Conservation (phyloP, 345 rosid genomes). For the Citrus medica region DNA sequence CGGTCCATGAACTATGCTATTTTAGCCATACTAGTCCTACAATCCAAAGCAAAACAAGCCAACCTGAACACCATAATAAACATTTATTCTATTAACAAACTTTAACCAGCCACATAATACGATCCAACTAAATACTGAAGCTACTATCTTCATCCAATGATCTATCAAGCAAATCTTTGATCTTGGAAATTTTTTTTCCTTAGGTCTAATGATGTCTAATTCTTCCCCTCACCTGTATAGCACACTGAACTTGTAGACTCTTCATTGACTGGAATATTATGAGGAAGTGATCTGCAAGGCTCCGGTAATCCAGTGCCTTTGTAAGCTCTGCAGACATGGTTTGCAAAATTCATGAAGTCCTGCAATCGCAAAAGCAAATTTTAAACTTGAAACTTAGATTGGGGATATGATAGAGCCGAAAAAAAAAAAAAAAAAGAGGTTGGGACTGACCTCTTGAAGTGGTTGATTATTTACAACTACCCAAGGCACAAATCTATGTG, state of each 20-base stretch:
- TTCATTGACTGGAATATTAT: constrained; percentile 2
- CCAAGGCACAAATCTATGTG: constrained; percentile 68
- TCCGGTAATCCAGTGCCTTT: constrained; percentile 42
- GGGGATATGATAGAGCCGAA: neutral
- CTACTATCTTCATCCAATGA: neutral
- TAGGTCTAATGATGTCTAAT: neutral
- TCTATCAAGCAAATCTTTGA: neutral
- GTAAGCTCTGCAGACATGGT: constrained; percentile 58
- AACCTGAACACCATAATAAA: constrained; percentile 8
- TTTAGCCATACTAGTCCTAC: constrained; percentile 4
- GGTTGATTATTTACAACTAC: constrained; percentile 58
- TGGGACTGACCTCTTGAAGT: constrained; percentile 41
- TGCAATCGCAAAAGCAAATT: constrained; percentile 18
- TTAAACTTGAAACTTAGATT: neutral
- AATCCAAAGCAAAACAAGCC: neutral
- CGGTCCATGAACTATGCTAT: neutral
- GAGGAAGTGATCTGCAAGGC: constrained; percentile 36
- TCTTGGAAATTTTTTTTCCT: neutral
- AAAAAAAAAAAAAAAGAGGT: too few species aligned
- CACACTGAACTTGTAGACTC: constrained; percentile 13
- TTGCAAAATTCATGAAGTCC: constrained; percentile 49
- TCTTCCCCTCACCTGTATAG: constrained; percentile 17
- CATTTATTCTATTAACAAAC: neutral
- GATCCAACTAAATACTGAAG: neutral
- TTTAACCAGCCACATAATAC: neutral